A percentile compares a stretch with the other conserved stretches of the same genome.
Evolutionary conservation across 257 asterid species (phyloP).

Genomic region (Salvia splendens): DNA sequence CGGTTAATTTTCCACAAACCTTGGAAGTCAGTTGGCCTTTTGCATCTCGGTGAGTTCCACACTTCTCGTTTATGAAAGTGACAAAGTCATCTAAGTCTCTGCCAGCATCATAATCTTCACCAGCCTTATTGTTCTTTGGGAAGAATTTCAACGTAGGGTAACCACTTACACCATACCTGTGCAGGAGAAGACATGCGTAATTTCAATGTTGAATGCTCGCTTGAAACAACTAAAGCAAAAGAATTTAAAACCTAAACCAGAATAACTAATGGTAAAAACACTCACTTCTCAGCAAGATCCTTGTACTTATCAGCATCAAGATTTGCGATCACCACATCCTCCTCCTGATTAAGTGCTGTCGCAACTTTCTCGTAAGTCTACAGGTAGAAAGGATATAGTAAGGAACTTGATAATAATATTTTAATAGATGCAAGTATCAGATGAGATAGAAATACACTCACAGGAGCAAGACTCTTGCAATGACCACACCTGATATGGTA

Average conservation of each 20-base stretch:
- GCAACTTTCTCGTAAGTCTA: constrained; percentile 91
- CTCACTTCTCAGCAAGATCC: constrained; percentile 88
- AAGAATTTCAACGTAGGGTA: constrained; percentile 66
- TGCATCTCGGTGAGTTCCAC: constrained; percentile 85
- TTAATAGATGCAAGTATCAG: constrained; percentile 5
- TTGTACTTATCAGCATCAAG: constrained; percentile 85
- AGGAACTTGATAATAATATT: constrained; percentile 17
- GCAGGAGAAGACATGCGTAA: constrained; percentile 16
- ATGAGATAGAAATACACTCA: constrained; percentile 47
- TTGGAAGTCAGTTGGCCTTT: constrained; percentile 74
- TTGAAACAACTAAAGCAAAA: neutral
- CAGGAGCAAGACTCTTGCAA: constrained; percentile 90
- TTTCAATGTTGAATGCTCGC: constrained; percentile 1
- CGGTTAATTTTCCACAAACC: constrained; percentile 46
- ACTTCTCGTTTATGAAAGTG: constrained; percentile 82
- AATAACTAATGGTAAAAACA: neutral
- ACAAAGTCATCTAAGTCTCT: constrained; percentile 55
- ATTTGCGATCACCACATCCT: constrained; percentile 85
- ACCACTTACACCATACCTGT: constrained; percentile 45
- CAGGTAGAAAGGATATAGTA: constrained; percentile 31
- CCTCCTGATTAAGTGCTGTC: constrained; percentile 70
- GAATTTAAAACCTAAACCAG: neutral
- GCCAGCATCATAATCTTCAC: constrained; percentile 90
- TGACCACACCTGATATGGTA: constrained; percentile 78
- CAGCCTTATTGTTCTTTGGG: constrained; percentile 93